Conservation (phyloP, 2,329 filamentous ascomycete genomes). For the Albophoma yamanashiensis region DNA sequence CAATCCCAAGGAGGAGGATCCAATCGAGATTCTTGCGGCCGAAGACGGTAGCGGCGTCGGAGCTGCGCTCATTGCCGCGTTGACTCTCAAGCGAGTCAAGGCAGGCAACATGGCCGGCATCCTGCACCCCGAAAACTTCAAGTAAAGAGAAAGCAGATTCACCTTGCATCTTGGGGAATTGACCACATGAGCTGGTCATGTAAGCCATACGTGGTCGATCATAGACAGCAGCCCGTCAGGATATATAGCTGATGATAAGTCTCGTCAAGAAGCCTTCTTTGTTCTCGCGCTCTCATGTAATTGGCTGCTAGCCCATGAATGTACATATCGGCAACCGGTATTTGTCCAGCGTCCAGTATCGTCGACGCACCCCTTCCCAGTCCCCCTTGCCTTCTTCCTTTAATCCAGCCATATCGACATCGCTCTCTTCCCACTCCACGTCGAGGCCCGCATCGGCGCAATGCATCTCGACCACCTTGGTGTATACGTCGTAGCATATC, state of each 20-base stretch:
- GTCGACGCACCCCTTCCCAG: slow-evolving; percentile 80
- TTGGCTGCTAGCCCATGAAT: slow-evolving; percentile 48
- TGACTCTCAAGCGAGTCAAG: slow-evolving; percentile 55
- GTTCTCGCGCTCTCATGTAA: not conserved
- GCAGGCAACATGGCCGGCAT: slow-evolving; percentile 54
- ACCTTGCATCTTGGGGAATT: not conserved
- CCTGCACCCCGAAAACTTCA: slow-evolving; percentile 53
- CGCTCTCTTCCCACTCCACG: slow-evolving; percentile 71
- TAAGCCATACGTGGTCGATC: slow-evolving; percentile 12
- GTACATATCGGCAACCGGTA: slow-evolving; percentile 67
- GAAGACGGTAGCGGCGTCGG: slow-evolving; percentile 98
- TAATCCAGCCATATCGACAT: slow-evolving; percentile 57
- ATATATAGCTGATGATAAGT: not conserved
- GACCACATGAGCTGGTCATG: slow-evolving; percentile 6
- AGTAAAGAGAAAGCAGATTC: slow-evolving; percentile 10
- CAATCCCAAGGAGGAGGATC: slow-evolving; percentile 64
- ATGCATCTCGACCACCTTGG: slow-evolving; percentile 84
- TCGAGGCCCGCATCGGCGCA: slow-evolving; percentile 82
- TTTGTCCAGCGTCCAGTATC: slow-evolving; percentile 80
- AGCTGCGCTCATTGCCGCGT: slow-evolving; percentile 79
- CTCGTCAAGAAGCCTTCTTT: not conserved
- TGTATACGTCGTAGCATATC: slow-evolving; percentile 95
- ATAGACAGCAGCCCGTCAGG: slow-evolving; percentile 6
- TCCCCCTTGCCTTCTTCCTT: slow-evolving; percentile 58
- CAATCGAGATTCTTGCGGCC: slow-evolving; percentile 75